Conservation (phyloP, 2,329 filamentous ascomycete genomes). For the Beauveria pseudobassiana region DNA sequence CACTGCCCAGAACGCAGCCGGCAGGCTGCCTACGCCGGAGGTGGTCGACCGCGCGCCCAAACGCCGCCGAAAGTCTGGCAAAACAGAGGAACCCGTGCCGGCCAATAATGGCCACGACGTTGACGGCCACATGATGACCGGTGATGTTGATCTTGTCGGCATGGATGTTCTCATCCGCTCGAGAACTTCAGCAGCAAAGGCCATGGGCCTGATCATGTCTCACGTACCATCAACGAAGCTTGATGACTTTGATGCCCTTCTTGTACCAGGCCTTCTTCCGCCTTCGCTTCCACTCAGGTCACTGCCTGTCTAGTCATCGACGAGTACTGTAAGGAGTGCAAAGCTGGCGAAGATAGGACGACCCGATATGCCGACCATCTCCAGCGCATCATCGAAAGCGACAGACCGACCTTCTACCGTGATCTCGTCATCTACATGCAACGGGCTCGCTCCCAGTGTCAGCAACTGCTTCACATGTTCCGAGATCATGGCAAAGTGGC, state of each 20-base stretch:
- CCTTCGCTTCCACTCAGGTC: conserved; percentile 80
- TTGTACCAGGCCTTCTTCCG: conserved; percentile 63
- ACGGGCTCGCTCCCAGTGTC: conserved; percentile 83
- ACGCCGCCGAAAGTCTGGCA: conserved; percentile 77
- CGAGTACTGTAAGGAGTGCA: conserved; percentile 66
- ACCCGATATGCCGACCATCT: conserved; percentile 56
- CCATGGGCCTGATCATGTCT: conserved; percentile 78
- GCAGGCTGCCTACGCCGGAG: conserved; percentile 45
- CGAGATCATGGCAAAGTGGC: conserved; percentile 81
- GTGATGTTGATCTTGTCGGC: conserved; percentile 90
- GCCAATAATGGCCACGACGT: conserved; percentile 80
- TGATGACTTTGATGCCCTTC: conserved; percentile 55
- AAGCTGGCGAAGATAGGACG: conserved; percentile 30
- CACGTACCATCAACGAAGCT: conserved; percentile 58
- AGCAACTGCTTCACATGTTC: conserved; percentile 85
- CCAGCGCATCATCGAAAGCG: conserved; percentile 69
- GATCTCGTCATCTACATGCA: conserved; percentile 88
- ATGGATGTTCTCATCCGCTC: conserved; percentile 83
- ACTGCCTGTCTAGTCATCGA: conserved; percentile 78
- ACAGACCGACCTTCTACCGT: conserved; percentile 74
- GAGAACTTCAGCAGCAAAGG: conserved; percentile 77
- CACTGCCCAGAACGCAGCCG: conserved; percentile 32
- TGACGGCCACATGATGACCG: conserved; percentile 95
- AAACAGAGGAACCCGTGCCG: conserved; percentile 60
- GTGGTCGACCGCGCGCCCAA: conserved; percentile 59